Conservation (phyloP, 805 yeast genomes). For the Komagataella ulmi region DNA sequence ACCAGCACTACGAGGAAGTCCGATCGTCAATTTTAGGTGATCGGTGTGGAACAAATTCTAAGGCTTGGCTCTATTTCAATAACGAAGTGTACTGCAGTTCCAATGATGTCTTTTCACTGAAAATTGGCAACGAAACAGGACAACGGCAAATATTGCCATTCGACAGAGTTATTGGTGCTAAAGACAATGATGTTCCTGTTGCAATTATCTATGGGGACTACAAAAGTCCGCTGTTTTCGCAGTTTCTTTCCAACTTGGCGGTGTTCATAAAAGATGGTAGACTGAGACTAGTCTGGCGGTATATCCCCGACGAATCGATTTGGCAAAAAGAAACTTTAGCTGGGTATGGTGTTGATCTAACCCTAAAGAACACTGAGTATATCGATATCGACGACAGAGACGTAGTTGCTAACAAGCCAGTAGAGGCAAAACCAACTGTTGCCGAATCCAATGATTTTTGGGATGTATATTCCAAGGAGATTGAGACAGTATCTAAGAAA, state of each 20-base stretch:
- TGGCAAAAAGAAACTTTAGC: conserved; percentile 18
- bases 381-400: conserved; percentile 52
- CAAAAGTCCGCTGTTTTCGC: conserved; percentile 30
- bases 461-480: conserved; percentile 14
- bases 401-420: neutral
- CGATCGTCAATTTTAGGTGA: conserved; percentile 21
- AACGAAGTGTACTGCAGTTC: conserved; percentile 46
- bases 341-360: conserved; percentile 59
- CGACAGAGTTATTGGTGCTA: conserved; percentile 54
- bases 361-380: conserved; percentile 54
- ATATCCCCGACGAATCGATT: conserved; percentile 26
- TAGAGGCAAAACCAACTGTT: neutral
- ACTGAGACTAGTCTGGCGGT: conserved; percentile 65
- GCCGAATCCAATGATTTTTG: conserved; percentile 5
- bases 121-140: conserved; percentile 27
- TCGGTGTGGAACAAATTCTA: conserved; percentile 11
- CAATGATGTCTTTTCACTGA: conserved; percentile 70
- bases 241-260: conserved; percentile 44
- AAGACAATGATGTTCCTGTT: conserved; percentile 30
- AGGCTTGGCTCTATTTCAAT: conserved; percentile 39
- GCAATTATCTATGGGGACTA: conserved; percentile 60
- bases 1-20: conserved; percentile 28
- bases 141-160: conserved; percentile 21
- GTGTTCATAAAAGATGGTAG: conserved; percentile 52
- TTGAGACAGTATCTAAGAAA: conserved; percentile 16